A percentile compares a stretch with the other conserved stretches of the same genome.
Conservation (phyloP, 805 yeast genomes). For the Ogataea trehalophila region DNA sequence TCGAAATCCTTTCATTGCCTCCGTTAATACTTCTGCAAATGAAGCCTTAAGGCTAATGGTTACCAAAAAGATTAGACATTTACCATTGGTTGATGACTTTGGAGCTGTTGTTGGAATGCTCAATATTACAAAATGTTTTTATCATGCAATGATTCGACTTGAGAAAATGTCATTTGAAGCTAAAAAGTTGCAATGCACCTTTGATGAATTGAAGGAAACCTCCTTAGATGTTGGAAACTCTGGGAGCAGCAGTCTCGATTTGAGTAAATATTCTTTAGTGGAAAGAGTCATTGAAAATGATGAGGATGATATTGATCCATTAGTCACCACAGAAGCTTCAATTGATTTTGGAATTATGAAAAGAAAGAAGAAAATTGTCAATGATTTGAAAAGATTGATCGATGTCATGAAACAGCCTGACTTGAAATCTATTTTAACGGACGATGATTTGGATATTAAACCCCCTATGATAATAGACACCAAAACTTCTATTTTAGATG, state of each 20-base stretch:
- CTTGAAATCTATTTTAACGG: constrained; percentile 26
- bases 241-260: constrained; percentile 6
- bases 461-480: constrained; percentile 34
- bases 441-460: constrained; percentile 21
- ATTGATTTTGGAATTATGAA: constrained; percentile 23
- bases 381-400: constrained; percentile 34
- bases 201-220: constrained; percentile 24
- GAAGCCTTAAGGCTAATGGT: constrained; percentile 41
- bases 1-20: constrained; percentile 31
- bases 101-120: constrained; percentile 38
- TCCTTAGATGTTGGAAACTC: constrained; percentile 10
- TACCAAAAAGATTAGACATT: constrained; percentile 36
- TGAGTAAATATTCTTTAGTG: constrained; percentile 17
- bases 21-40: constrained; percentile 35
- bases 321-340: constrained; percentile 15
- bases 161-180: constrained; percentile 38
- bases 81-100: constrained; percentile 35
- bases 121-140: constrained; percentile 43
- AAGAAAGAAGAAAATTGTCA: constrained; percentile 25
- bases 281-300: constrained; percentile 3
- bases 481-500: constrained; percentile 31
- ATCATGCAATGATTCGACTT: constrained; percentile 40
- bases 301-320: constrained; percentile 11
- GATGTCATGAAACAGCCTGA: constrained; percentile 39
- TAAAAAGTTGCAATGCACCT: constrained; percentile 27